Percentiles rank a stretch among this genome's conserved stretches.
phyloP scores from a whole-genome alignment of 495 filamentous ascomycete genomes.

The Annulohypoxylon bovei region DNA sequence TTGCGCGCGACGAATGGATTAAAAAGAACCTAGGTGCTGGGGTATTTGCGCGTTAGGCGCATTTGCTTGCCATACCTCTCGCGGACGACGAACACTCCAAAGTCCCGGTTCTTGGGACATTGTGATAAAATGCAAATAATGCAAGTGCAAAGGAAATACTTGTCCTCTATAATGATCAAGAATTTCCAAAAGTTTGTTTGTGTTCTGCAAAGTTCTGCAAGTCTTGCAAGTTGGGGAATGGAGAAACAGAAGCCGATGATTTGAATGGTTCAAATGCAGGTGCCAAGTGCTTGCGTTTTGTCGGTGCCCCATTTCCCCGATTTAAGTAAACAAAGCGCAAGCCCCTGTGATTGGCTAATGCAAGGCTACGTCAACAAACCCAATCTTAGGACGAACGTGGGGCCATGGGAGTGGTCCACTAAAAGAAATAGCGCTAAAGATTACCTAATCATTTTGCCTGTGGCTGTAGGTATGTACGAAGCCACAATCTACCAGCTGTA shows the following conservation, averaged over 20 bases:
- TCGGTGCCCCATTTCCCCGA: conserved; percentile 29
- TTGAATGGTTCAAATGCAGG: conserved; percentile 18
- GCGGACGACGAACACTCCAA: conserved; percentile 76
- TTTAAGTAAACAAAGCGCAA: conserved; percentile 41
- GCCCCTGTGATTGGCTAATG: conserved; percentile 18
- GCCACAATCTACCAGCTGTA: not conserved
- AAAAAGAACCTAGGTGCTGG: conserved; percentile 10
- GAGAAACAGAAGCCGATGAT: conserved; percentile 15
- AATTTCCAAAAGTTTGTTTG: conserved; percentile 14
- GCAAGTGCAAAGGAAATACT: not conserved
- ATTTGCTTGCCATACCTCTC: conserved; percentile 66
- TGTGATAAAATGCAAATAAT: conserved; percentile 34
- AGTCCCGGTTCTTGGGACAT: conserved; percentile 82
- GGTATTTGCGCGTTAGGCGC: conserved; percentile 19
- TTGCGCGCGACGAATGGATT: conserved; percentile 20
- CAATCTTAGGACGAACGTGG: conserved; percentile 17
- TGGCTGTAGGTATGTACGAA: no score
- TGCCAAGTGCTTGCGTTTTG: conserved; percentile 1
- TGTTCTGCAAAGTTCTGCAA: not conserved
- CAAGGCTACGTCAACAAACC: conserved; percentile 28
- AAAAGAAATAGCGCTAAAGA: not conserved
- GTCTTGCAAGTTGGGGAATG: conserved; percentile 10
- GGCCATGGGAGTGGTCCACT: not conserved
- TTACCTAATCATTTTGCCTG: no score
- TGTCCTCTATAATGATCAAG: conserved; percentile 18